phyloP scores from a whole-genome alignment of 768 basidiomycete genomes.

The Hypholoma fasciculare region DNA sequence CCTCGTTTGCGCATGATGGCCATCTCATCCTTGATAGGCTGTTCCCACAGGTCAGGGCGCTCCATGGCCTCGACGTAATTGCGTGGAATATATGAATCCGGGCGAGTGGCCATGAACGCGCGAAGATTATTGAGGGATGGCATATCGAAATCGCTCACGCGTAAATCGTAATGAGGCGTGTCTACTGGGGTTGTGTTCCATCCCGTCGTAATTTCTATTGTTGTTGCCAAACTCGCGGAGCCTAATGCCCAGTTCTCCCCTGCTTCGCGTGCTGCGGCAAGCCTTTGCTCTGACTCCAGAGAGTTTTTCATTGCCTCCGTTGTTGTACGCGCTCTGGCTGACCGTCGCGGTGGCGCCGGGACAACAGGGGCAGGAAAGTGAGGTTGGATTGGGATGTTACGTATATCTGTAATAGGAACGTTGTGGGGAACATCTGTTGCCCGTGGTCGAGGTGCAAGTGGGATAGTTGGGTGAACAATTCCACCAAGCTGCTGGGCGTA shows the following conservation, averaged over 20 bases:
- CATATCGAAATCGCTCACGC: neutral
- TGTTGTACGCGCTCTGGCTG: neutral
- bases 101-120: neutral
- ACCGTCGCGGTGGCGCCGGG: neutral
- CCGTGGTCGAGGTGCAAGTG: neutral
- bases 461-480: neutral
- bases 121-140: neutral
- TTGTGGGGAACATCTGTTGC: neutral
- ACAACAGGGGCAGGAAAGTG: too few species aligned
- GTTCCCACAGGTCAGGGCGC: constrained; percentile 11
- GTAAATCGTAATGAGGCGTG: neutral
- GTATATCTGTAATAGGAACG: too few species aligned
- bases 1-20: too few species aligned
- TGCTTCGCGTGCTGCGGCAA: neutral
- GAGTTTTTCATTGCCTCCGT: neutral
- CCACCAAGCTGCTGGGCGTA: neutral
- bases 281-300: neutral
- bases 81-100: neutral
- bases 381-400: too few species aligned
- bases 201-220: neutral
- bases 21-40: constrained; percentile 14
- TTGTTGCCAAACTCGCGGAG: neutral
- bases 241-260: neutral
- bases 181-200: neutral
- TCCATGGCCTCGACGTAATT: constrained; percentile 11